These are phyloP conservation scores for Erythrophleum ivorense DNA, from an alignment of 331 rosid species.

Conservation along the genomic window DNA sequence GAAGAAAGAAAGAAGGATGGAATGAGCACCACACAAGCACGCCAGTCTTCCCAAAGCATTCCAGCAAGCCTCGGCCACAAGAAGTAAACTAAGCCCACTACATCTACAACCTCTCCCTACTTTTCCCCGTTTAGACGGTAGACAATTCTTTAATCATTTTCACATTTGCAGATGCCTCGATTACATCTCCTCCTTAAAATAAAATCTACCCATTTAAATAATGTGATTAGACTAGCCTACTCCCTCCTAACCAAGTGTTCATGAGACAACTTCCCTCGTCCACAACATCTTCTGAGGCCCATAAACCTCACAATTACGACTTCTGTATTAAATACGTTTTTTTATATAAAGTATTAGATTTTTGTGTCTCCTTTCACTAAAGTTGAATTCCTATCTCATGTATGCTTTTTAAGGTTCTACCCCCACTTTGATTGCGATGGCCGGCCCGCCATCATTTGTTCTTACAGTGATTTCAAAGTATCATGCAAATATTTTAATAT, in stretches of 20 bases:
- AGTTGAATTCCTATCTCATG: conserved; percentile 37
- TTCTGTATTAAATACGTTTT: conserved; percentile 5
- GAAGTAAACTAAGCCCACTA: conserved; percentile 25
- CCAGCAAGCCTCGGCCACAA: conserved; percentile 64
- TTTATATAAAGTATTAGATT: neutral
- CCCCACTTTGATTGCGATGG: conserved; percentile 52
- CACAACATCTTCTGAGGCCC: conserved; percentile 58
- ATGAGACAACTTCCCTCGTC: conserved; percentile 49
- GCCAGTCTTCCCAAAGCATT: conserved; percentile 16
- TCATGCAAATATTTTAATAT: conserved; percentile 14
- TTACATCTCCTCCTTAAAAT: conserved; percentile 21
- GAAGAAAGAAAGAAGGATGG: conserved; percentile 7
- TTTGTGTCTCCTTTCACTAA: conserved; percentile 32
- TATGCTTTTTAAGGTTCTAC: conserved; percentile 14
- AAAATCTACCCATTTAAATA: conserved; percentile 4
- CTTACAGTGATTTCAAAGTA: neutral
- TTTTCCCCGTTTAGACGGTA: neutral
- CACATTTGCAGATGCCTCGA: conserved; percentile 32
- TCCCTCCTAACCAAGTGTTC: conserved; percentile 43
- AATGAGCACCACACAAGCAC: conserved; percentile 53
- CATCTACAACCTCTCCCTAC: neutral
- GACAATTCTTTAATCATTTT: conserved; percentile 32
- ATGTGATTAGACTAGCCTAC: conserved; percentile 44
- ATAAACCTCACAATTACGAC: conserved; percentile 33
- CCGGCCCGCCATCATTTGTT: conserved; percentile 48